Percentiles rank a stretch among this genome's conserved stretches.
Evolutionary conservation across 192 early-diverging fungal genomes (phyloP).

Genomic region (Podila horticola): DNA sequence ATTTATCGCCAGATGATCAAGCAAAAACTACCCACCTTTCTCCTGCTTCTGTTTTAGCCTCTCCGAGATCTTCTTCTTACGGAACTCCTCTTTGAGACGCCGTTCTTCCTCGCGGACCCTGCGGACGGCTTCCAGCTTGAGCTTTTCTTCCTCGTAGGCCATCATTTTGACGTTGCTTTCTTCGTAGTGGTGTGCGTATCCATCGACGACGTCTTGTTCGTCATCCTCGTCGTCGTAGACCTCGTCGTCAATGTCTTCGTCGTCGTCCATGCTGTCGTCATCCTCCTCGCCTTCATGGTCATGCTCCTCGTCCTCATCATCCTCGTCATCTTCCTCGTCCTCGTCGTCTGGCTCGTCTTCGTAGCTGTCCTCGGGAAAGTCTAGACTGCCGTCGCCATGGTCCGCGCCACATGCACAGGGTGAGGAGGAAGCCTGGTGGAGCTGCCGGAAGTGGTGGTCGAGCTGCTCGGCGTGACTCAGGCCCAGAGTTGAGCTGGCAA

Average conservation of each 20-base stretch:
- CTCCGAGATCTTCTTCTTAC: conserved; percentile 33
- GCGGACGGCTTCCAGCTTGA: conserved; percentile 43
- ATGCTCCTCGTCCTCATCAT: conserved; percentile 28
- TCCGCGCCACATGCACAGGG: conserved; percentile 32
- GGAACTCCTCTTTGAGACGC: conserved; percentile 43
- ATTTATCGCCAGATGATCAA: neutral
- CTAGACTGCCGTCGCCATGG: conserved; percentile 27
- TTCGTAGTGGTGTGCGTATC: conserved; percentile 49
- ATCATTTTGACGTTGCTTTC: conserved; percentile 50
- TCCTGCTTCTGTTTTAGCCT: conserved; percentile 45
- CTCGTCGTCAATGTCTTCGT: conserved; percentile 14
- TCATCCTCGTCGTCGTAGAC: conserved; percentile 39
- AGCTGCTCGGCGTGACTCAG: conserved; percentile 20
- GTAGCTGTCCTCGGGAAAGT: conserved; percentile 51
- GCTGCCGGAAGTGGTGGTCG: conserved; percentile 30
- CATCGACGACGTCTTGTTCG: conserved; percentile 45
- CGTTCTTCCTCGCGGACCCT: conserved; percentile 44
- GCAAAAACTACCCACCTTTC: conserved; percentile 22
- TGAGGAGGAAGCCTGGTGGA: conserved; percentile 14
- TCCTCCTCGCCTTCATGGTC: conserved; percentile 6
- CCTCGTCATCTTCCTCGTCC: conserved; percentile 37
- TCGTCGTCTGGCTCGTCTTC: conserved; percentile 51
- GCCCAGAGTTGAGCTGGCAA: conserved; percentile 31
- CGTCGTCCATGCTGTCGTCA: conserved; percentile 39
- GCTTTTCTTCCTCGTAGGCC: conserved; percentile 48